Percentiles rank a stretch among this genome's conserved stretches.
These are phyloP conservation scores for Brassica napus DNA, from an alignment of 345 rosid genomes.

Conservation along the genomic window DNA sequence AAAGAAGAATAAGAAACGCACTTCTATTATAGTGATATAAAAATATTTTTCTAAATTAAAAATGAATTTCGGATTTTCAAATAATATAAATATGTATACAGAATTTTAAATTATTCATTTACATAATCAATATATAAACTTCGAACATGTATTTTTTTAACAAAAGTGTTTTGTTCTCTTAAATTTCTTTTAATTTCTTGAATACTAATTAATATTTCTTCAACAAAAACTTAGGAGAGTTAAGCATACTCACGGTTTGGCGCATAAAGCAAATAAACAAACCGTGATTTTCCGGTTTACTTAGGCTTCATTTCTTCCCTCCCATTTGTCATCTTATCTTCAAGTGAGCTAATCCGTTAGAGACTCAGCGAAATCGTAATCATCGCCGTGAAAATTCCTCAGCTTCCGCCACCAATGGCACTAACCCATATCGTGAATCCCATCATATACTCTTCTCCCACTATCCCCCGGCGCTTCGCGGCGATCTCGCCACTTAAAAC, in stretches of 20 bases:
- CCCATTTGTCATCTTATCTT: conserved; percentile 29
- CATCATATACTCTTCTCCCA: conserved; percentile 25
- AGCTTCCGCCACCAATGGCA: conserved; percentile 41
- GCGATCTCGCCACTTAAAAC: conserved; percentile 30
- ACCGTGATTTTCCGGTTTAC: conserved; percentile 3
- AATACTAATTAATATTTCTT: too few species aligned
- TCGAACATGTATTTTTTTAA: too few species aligned
- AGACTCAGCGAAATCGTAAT: neutral
- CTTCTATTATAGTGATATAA: too few species aligned
- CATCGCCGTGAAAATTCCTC: conserved; percentile 1
- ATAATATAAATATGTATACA: too few species aligned
- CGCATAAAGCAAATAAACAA: neutral
- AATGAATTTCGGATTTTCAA: too few species aligned
- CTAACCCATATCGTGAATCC: conserved; percentile 41
- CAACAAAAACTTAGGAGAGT: too few species aligned
- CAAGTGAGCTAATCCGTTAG: neutral
- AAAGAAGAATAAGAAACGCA: too few species aligned
- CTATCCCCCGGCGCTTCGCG: conserved; percentile 20
- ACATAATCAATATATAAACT: too few species aligned
- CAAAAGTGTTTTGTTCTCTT: too few species aligned
- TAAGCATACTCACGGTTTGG: neutral
- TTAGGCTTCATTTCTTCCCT: conserved; percentile 20
- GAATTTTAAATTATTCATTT: too few species aligned
- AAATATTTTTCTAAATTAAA: too few species aligned
- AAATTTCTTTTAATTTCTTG: too few species aligned